Percentiles rank a stretch among this genome's conserved stretches.
phyloP scores from a whole-genome alignment of 2,329 filamentous ascomycete genomes.

The Leptoxyphium fumago region DNA sequence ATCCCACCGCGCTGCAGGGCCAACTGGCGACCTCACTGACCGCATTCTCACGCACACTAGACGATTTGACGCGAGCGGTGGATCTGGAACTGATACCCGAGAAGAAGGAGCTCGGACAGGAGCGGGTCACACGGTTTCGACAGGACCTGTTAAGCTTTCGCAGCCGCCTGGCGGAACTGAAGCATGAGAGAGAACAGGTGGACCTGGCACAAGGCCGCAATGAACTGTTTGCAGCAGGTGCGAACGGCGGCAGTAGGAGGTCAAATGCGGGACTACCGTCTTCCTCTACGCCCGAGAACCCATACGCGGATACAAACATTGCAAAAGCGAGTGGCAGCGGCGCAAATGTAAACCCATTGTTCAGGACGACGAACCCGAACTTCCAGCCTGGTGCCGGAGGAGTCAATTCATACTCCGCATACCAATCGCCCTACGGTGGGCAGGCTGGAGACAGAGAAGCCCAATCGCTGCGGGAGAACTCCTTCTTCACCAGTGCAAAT shows the following conservation, averaged over 20 bases:
- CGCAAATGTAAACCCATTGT: conserved; percentile 21
- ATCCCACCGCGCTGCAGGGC: conserved; percentile 39
- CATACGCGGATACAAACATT: conserved; percentile 52
- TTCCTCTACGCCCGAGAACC: conserved; percentile 71
- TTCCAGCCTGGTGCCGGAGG: conserved; percentile 18
- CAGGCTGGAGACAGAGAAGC: conserved; percentile 41
- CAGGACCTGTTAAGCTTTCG: conserved; percentile 69
- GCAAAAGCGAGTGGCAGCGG: conserved; percentile 9
- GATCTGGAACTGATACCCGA: conserved; percentile 78
- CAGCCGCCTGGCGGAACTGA: conserved; percentile 60
- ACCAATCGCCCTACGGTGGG: conserved; percentile 22
- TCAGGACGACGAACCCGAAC: conserved; percentile 21
- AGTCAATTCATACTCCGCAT: conserved; percentile 25
- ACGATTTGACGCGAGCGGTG: conserved; percentile 77
- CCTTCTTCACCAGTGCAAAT: conserved; percentile 71
- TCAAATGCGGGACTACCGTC: conserved; percentile 62
- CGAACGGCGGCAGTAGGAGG: not conserved
- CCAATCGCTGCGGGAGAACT: conserved; percentile 78
- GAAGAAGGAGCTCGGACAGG: conserved; percentile 82
- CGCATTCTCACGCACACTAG: conserved; percentile 75
- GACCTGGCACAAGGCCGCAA: conserved; percentile 37
- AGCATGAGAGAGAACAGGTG: conserved; percentile 58
- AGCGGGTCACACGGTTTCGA: conserved; percentile 75
- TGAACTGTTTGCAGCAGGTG: conserved; percentile 47
- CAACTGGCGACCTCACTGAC: conserved; percentile 67